phyloP scores from a whole-genome alignment of 2,329 filamentous ascomycete genomes.

The Ophiostoma perfectum region DNA sequence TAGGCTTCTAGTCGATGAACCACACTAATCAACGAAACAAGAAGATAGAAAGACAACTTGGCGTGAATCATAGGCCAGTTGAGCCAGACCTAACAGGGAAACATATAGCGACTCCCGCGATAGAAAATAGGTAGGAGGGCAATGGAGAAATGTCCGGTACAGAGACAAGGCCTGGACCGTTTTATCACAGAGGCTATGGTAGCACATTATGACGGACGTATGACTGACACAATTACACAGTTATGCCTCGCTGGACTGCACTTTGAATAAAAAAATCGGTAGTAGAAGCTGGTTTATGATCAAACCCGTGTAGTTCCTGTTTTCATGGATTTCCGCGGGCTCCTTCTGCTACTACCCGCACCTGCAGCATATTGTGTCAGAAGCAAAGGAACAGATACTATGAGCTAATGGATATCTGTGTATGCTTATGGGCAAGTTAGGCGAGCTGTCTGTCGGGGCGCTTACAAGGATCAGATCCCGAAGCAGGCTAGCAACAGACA shows the following conservation, averaged over 20 bases:
- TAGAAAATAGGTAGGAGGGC: background rate
- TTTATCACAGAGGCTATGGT: background rate
- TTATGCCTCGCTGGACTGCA: too few relatives aligned
- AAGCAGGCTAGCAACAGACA: background rate
- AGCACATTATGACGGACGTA: too few relatives aligned
- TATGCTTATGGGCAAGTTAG: background rate
- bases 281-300: too few relatives aligned
- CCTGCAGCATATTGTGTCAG: background rate
- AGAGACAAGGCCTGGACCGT: background rate
- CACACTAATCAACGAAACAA: background rate
- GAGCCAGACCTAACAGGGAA: background rate
- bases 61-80: background rate
- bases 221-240: too few relatives aligned
- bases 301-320: too few relatives aligned
- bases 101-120: background rate
- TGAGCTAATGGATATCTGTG: background rate
- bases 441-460: background rate
- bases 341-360: background rate
- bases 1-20: background rate
- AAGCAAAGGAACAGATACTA: background rate
- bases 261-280: too few relatives aligned
- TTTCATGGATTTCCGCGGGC: conserved; percentile 7
- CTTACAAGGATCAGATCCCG: background rate
- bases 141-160: background rate
- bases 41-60: background rate